Conservation (phyloP, 805 yeast genomes). For the Yamadazyma philogaea region DNA sequence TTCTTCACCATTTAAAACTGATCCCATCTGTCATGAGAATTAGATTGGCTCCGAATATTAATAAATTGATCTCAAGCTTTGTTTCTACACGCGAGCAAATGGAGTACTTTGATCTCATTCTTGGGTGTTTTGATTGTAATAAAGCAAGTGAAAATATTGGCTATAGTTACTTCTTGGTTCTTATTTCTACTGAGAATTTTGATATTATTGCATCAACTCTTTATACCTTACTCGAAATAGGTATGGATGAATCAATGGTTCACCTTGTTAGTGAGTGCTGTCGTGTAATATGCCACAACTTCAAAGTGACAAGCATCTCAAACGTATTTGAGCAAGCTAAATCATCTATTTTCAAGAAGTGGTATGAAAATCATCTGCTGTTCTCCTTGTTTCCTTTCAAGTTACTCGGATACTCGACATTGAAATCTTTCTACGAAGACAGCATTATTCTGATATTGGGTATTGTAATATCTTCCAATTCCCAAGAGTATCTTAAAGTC, state of each 20-base stretch:
- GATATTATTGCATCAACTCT: slow-evolving; percentile 7
- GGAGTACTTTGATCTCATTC: slow-evolving; percentile 8
- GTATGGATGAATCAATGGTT: background rate
- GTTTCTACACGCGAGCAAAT: slow-evolving; percentile 1
- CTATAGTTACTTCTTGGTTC: slow-evolving; percentile 12
- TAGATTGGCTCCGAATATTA: slow-evolving; percentile 6
- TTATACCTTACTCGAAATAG: slow-evolving; percentile 13
- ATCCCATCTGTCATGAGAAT: slow-evolving; percentile 7
- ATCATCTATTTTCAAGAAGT: slow-evolving; percentile 38
- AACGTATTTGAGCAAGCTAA: slow-evolving; percentile 10
- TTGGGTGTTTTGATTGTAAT: slow-evolving; percentile 3
- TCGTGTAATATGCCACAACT: slow-evolving; percentile 1
- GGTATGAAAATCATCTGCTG: slow-evolving; percentile 36
- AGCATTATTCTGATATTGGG: background rate
- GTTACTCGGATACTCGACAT: slow-evolving; percentile 34
- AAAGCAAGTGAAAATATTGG: slow-evolving; percentile 5
- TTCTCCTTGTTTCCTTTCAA: slow-evolving; percentile 38
- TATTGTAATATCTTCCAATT: background rate
- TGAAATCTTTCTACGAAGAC: background rate
- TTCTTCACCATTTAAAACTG: slow-evolving; percentile 1
- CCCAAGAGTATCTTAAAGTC: background rate
- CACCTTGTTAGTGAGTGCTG: background rate
- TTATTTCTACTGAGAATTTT: slow-evolving; percentile 1
- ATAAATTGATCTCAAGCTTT: background rate
- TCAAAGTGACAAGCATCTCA: background rate